phyloP scores from a whole-genome alignment of 768 basidiomycete genomes.

The Lactarius vividus region DNA sequence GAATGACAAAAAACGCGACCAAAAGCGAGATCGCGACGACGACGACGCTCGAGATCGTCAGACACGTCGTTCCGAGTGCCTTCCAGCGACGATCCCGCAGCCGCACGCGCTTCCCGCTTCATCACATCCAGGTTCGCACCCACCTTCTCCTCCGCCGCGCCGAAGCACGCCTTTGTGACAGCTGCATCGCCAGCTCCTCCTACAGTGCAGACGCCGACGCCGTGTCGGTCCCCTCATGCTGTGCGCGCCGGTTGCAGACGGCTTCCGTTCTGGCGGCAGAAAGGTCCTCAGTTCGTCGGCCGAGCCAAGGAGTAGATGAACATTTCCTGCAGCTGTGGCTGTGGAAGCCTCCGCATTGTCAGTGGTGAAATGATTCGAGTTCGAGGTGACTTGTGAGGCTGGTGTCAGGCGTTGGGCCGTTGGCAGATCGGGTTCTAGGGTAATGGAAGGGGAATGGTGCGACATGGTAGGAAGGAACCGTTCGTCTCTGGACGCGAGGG shows the following conservation, averaged over 20 bases:
- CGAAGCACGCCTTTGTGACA: slow-evolving; percentile 56
- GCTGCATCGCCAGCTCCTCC: slow-evolving; percentile 48
- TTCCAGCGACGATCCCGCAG: slow-evolving; percentile 39
- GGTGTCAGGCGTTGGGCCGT: slow-evolving; percentile 8
- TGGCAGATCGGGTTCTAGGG: slow-evolving; percentile 36
- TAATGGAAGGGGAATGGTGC: too few relatives aligned
- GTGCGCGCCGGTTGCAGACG: not conserved
- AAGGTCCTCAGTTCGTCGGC: slow-evolving; percentile 31
- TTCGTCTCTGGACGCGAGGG: slow-evolving; percentile 30
- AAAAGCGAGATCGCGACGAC: slow-evolving; percentile 75
- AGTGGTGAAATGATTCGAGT: slow-evolving; percentile 17
- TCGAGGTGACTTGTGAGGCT: slow-evolving; percentile 29
- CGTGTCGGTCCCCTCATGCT: slow-evolving; percentile 27
- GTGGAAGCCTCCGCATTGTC: not conserved
- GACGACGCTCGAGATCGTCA: slow-evolving; percentile 49
- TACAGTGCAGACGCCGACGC: slow-evolving; percentile 42
- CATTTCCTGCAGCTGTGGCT: not conserved
- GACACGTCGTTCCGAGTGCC: slow-evolving; percentile 52
- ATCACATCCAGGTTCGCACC: too few relatives aligned
- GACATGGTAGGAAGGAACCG: not conserved
- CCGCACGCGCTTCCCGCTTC: too few relatives aligned
- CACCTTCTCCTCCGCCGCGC: too few relatives aligned
- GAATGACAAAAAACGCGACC: slow-evolving; percentile 69
- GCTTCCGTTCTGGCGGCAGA: slow-evolving; percentile 30
- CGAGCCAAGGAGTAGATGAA: slow-evolving; percentile 14